Base-by-base conservation (phyloP, 805 yeast species). In the Saturnispora galanensis region DNA sequence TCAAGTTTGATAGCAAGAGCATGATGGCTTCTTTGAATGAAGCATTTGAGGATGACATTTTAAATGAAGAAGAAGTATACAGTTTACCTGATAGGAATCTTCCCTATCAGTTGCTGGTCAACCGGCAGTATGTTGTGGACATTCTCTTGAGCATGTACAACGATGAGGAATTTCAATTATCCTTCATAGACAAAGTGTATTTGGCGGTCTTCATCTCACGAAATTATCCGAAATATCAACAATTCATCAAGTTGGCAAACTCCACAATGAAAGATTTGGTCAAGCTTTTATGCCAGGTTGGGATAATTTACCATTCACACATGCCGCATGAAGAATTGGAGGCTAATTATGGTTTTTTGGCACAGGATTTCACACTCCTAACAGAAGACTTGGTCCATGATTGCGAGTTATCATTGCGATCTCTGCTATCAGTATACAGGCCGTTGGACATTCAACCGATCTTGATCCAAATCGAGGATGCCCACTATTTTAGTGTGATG, bases 211-310 rank as follows among this genome's bases (percentile, higher is more conserved):
- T 90, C 56, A 61, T 90, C 31, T 84, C 90, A 0, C 63, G 90
- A 47, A 89, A 84, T 56, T 77, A 81, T 49, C 82, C 96, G 2
- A 93, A 90, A 57, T 90, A 84, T 59, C 69, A 76, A 10, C 98
- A 90, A 60, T 89, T 85, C 50, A 70, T 90, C 10, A 69, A 86
- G 37, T 59, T 93, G 1, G 74, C 88, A 1, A 93, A 81, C 45
- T 66, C 76, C 1, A 63, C 68, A 2, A 57, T 84, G 35, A 71
- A 72, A 5, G 57, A 60, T 3, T 63, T 82, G 0, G 63, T 83
- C 21, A 62, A 68, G 4, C 62, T 59, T 3, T 62, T 88, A 31
- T 81, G 85, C 52, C 28, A 34, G 31, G 48, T 41, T 10, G 47
- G 47, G 5, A 16, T 10, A 15, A 15, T 39, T 12, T 35, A 35